phyloP scores from a whole-genome alignment of 306 rosid genomes.

The Urtica urens region DNA sequence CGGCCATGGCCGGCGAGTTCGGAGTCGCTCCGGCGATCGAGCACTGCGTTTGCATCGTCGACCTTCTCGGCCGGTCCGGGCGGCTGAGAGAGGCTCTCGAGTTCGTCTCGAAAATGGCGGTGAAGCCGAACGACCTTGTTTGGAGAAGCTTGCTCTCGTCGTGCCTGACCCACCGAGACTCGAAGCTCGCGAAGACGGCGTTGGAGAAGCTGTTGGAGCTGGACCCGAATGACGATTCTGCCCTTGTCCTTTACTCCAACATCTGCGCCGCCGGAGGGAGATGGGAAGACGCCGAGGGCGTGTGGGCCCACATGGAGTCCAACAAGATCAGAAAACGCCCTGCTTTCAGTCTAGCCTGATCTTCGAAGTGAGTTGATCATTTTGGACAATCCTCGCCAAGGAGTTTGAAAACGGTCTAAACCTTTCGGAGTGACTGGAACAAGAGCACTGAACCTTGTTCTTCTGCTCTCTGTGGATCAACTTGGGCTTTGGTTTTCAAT shows the following conservation, averaged over 20 bases:
- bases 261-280: constrained; percentile 62
- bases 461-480: too few relatives aligned
- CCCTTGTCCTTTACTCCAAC: constrained; percentile 81
- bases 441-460: too few relatives aligned
- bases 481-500: too few relatives aligned
- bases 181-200: constrained; percentile 65
- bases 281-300: constrained; percentile 78
- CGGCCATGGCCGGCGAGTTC: constrained; percentile 48
- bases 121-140: constrained; percentile 54
- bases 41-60: constrained; percentile 80
- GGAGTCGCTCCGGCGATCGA: constrained; percentile 54
- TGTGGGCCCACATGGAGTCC: constrained; percentile 59
- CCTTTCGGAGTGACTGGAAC: too few relatives aligned
- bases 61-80: constrained; percentile 94
- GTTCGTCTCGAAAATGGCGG: constrained; percentile 49
- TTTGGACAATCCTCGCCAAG: too few relatives aligned
- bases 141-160: constrained; percentile 88
- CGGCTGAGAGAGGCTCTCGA: constrained; percentile 69
- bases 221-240: constrained; percentile 73
- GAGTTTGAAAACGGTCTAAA: too few relatives aligned
- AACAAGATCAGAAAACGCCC: constrained; percentile 63
- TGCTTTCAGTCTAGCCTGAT: constrained; percentile 81
- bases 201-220: constrained; percentile 53
- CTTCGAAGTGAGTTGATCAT: too few relatives aligned
- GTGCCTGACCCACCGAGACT: constrained; percentile 65